Conservation (phyloP, 148 eudicot genomes). For the Cornus florida region DNA sequence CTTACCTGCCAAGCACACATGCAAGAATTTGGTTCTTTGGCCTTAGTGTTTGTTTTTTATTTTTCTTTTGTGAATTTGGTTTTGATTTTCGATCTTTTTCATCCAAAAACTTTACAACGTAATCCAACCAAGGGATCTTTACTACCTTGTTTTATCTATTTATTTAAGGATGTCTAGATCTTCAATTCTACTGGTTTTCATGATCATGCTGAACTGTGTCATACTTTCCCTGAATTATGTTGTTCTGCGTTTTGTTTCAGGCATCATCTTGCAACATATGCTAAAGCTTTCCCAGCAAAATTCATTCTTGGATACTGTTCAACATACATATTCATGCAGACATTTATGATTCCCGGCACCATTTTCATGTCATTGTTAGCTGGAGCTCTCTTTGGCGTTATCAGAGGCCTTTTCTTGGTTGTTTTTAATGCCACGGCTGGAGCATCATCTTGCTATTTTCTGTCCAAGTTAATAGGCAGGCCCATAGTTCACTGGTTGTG, state of each 20-base stretch:
- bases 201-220: background rate
- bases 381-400: conserved; percentile 95
- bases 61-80: background rate
- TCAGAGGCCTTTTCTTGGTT: conserved; percentile 81
- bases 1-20: too few species aligned
- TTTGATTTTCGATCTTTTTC: background rate
- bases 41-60: too few species aligned
- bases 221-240: conserved; percentile 12
- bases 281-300: conserved; percentile 75
- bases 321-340: conserved; percentile 98
- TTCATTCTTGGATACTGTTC: conserved; percentile 93
- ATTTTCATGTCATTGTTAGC: conserved; percentile 97
- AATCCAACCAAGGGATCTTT: background rate
- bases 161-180: background rate
- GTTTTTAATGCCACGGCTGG: conserved; percentile 87
- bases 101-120: background rate
- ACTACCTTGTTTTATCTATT: too few species aligned
- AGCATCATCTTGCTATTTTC: conserved; percentile 83
- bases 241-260: conserved; percentile 46
- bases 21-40: background rate
- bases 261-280: conserved; percentile 77
- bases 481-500: conserved; percentile 83
- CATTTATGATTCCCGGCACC: conserved; percentile 99
- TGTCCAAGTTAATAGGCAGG: conserved; percentile 85
- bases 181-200: background rate